Conservation (phyloP, 1,284 basidiomycete species). For the Gymnopus androsaceus region DNA sequence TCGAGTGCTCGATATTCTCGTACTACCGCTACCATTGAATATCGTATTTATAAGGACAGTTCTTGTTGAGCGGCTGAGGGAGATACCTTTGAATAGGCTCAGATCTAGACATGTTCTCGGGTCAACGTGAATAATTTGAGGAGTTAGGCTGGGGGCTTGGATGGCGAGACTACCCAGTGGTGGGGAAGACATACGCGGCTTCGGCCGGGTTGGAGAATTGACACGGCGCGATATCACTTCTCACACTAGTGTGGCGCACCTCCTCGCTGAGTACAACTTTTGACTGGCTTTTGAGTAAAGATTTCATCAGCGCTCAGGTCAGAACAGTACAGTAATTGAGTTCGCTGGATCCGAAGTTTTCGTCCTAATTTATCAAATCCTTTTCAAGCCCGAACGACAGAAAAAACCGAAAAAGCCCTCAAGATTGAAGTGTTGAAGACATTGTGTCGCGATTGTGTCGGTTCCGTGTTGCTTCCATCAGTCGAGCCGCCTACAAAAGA, state of each 20-base stretch:
- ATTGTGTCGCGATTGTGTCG: too few species aligned
- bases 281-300: neutral
- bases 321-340: too few species aligned
- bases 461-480: neutral
- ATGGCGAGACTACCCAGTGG: conserved; percentile 67
- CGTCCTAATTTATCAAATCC: too few species aligned
- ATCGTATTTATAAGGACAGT: too few species aligned
- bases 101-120: conserved; percentile 78
- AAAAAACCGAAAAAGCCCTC: too few species aligned
- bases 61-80: neutral
- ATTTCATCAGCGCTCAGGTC: neutral
- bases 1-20: conserved; percentile 85
- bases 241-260: too few species aligned
- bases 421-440: too few species aligned
- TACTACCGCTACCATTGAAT: conserved; percentile 64
- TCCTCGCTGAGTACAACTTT: too few species aligned
- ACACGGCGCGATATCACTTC: too few species aligned
- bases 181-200: conserved; percentile 48
- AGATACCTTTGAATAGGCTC: conserved; percentile 78
- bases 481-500: neutral
- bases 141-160: conserved; percentile 59
- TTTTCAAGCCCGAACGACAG: too few species aligned
- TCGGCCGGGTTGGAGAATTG: too few species aligned
- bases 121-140: conserved; percentile 66
- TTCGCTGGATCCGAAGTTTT: too few species aligned